Percentiles rank a stretch among this genome's conserved stretches.
phyloP scores from a whole-genome alignment of 306 rosid genomes.

The Sophora flavescens region DNA sequence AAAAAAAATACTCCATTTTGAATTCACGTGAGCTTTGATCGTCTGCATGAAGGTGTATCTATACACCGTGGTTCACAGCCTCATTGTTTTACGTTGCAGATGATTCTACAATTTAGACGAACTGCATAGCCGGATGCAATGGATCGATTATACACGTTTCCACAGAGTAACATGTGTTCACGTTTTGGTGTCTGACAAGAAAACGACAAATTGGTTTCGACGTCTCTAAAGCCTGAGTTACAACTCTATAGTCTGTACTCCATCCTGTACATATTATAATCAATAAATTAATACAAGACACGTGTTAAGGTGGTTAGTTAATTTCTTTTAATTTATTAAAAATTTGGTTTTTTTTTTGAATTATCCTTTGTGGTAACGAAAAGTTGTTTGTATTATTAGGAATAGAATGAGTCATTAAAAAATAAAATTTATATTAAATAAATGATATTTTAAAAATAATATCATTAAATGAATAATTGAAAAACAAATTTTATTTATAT shows the following conservation, averaged over 20 bases:
- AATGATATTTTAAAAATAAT: too few relatives aligned
- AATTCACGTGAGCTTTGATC: not conserved
- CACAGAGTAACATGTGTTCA: not conserved
- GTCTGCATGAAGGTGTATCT: not conserved
- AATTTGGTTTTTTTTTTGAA: too few relatives aligned
- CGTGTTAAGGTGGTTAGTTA: too few relatives aligned
- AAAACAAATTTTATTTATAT: too few relatives aligned
- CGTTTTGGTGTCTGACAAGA: conserved; percentile 54
- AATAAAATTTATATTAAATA: too few relatives aligned
- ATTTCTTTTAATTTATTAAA: too few relatives aligned
- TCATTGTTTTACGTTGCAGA: not conserved
- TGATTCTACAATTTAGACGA: not conserved
- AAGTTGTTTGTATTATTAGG: too few relatives aligned
- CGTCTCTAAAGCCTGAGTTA: conserved; percentile 12
- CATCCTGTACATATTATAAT: too few relatives aligned
- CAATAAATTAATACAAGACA: too few relatives aligned
- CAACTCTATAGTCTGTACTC: not conserved
- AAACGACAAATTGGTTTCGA: conserved; percentile 59
- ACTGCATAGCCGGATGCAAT: not conserved
- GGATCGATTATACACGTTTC: not conserved
- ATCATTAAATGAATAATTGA: too few relatives aligned
- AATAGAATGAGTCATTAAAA: too few relatives aligned
- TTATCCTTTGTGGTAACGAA: too few relatives aligned
- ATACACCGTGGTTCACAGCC: not conserved
- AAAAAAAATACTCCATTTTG: not conserved